Percentiles rank a stretch among this genome's conserved stretches.
Conservation (phyloP, 805 yeast species). For the Candida montana region DNA sequence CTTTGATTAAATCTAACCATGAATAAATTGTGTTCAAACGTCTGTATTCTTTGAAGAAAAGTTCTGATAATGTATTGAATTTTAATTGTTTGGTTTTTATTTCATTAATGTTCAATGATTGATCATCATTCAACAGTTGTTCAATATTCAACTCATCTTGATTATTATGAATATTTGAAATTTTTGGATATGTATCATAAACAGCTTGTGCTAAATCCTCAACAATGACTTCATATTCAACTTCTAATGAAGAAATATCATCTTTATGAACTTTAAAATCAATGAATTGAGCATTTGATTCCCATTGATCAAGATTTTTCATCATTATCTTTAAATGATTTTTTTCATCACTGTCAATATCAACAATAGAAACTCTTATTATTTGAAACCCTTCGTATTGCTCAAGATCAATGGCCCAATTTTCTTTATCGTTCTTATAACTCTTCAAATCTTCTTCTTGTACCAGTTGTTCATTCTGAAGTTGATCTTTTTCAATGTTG, state of each 20-base stretch:
- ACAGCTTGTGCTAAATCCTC: conserved; percentile 54
- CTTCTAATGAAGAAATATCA: conserved; percentile 3
- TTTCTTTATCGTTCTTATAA: not conserved
- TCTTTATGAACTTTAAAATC: conserved; percentile 34
- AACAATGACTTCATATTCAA: conserved; percentile 34
- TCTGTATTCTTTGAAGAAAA: conserved; percentile 68
- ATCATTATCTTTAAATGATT: not conserved
- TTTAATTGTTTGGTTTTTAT: not conserved
- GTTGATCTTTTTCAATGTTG: too few relatives aligned
- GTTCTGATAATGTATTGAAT: conserved; percentile 30
- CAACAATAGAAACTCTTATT: conserved; percentile 10
- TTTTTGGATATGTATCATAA: conserved; percentile 46
- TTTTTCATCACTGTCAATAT: too few relatives aligned
- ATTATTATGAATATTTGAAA: too few relatives aligned
- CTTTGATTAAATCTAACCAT: conserved; percentile 61
- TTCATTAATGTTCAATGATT: conserved; percentile 2
- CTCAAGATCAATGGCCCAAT: conserved; percentile 19
- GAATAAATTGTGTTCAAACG: conserved; percentile 61
- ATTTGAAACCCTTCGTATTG: conserved; percentile 19
- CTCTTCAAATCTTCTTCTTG: not conserved
- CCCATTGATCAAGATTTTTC: conserved; percentile 41
- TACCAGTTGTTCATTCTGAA: too few relatives aligned
- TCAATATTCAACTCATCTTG: conserved; percentile 10
- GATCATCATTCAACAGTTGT: conserved; percentile 1
- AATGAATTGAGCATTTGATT: conserved; percentile 35